phyloP scores from a whole-genome alignment of 2,329 filamentous ascomycete genomes.

The Salinomyces thailandicus region DNA sequence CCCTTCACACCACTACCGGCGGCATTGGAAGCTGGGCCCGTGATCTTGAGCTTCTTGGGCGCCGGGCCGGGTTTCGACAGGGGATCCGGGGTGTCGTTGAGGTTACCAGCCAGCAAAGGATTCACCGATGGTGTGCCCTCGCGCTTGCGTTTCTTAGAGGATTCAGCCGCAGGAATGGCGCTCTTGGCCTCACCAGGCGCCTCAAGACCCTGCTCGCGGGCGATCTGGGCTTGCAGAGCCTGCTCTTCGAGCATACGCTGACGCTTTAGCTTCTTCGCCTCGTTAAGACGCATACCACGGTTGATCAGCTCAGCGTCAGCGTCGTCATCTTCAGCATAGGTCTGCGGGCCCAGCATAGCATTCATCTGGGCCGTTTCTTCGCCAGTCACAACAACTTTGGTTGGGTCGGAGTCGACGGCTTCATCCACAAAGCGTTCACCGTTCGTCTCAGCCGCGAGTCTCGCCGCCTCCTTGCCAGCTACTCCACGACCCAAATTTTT shows the following conservation, averaged over 20 bases:
- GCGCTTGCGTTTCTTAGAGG: constrained; percentile 44
- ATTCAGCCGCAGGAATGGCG: constrained; percentile 9
- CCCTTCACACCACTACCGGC: neutral
- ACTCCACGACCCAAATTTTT: constrained; percentile 54
- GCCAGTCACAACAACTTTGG: constrained; percentile 23
- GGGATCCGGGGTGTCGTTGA: constrained; percentile 11
- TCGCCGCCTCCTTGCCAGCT: constrained; percentile 31
- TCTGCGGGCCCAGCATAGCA: constrained; percentile 22
- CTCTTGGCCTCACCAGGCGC: constrained; percentile 6
- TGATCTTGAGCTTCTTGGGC: constrained; percentile 28
- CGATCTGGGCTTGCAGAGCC: constrained; percentile 24
- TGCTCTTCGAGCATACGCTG: constrained; percentile 47
- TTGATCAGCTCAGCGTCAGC: constrained; percentile 58
- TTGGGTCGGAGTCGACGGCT: constrained; percentile 28
- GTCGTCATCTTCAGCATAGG: constrained; percentile 25
- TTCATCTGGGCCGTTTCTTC: constrained; percentile 24
- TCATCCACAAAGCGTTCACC: constrained; percentile 57
- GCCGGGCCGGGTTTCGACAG: constrained; percentile 17
- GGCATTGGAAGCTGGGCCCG: neutral
- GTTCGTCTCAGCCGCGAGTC: constrained; percentile 51
- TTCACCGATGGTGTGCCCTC: constrained; percentile 33
- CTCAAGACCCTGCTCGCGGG: constrained; percentile 23
- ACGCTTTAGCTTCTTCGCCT: constrained; percentile 63
- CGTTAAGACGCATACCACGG: constrained; percentile 67
- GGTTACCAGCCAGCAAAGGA: constrained; percentile 4